Conservation (phyloP, 371 early-diverging fungal genomes). For the Saksenaea vasiformis region DNA sequence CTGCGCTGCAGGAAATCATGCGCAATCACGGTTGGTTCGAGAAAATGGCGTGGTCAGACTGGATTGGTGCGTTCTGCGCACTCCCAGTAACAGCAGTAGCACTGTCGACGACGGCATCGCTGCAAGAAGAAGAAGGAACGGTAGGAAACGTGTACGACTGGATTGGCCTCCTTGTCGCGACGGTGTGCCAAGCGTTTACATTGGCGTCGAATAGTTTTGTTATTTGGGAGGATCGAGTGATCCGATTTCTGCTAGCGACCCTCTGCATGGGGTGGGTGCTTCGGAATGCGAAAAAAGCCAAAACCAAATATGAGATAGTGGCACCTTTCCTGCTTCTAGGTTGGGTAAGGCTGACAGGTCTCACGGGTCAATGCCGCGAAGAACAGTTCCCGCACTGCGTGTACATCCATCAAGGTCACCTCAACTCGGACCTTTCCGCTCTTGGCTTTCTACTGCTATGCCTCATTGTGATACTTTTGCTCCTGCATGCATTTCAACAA, state of each 20-base stretch:
- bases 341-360: constrained; percentile 57
- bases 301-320: neutral
- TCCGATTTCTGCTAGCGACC: constrained; percentile 46
- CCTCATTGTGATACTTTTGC: neutral
- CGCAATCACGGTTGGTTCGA: constrained; percentile 34
- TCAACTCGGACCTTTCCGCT: constrained; percentile 14
- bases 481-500: neutral
- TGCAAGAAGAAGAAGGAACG: neutral
- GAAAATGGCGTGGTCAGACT: constrained; percentile 36
- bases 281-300: neutral
- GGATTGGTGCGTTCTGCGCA: constrained; percentile 27
- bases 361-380: constrained; percentile 85
- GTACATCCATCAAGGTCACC: constrained; percentile 28
- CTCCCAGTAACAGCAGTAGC: neutral
- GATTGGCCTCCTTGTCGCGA: constrained; percentile 19
- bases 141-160: neutral
- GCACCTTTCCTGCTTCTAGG: constrained; percentile 47
- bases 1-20: neutral
- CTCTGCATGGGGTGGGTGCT: constrained; percentile 30
- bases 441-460: neutral
- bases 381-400: constrained; percentile 80
- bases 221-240: constrained; percentile 81
- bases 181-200: constrained; percentile 58
- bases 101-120: neutral
- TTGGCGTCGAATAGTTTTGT: constrained; percentile 90